phyloP scores from a whole-genome alignment of 768 basidiomycete species.

The Lentinula aciculospora region DNA sequence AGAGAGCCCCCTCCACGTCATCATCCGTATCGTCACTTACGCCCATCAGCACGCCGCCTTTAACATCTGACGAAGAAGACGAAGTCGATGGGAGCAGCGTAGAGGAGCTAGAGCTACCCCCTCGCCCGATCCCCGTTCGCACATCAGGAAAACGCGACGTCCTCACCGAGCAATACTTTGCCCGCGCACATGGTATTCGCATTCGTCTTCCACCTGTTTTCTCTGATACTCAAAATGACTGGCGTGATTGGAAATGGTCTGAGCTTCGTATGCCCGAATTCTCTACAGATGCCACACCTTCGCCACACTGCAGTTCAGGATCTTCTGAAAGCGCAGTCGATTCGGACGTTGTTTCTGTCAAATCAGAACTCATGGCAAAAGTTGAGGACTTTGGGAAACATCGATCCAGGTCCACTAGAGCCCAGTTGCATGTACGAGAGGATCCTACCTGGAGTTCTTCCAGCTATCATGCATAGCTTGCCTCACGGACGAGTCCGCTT shows the following conservation, averaged over 20 bases:
- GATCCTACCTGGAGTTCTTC: background rate
- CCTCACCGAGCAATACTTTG: constrained; percentile 22
- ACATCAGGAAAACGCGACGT: background rate
- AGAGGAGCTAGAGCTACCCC: constrained; percentile 1
- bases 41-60: constrained; percentile 25
- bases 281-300: background rate
- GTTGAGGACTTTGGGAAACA: background rate
- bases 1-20: constrained; percentile 19
- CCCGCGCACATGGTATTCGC: constrained; percentile 13
- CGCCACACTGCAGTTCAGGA: background rate
- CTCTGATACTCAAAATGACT: constrained; percentile 11
- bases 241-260: constrained; percentile 41
- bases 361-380: background rate
- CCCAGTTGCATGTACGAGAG: background rate
- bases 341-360: background rate
- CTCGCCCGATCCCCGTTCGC: constrained; percentile 9
- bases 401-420: background rate
- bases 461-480: background rate
- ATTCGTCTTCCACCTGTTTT: background rate
- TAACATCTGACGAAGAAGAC: constrained; percentile 30
- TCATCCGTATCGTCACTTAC: constrained; percentile 24
- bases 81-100: constrained; percentile 11
- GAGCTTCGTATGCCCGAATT: constrained; percentile 31
- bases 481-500: background rate
- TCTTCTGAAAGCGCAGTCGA: background rate